Base-by-base conservation (phyloP, 139 green algal species). In the Chlamydomonas schloesseri region DNA sequence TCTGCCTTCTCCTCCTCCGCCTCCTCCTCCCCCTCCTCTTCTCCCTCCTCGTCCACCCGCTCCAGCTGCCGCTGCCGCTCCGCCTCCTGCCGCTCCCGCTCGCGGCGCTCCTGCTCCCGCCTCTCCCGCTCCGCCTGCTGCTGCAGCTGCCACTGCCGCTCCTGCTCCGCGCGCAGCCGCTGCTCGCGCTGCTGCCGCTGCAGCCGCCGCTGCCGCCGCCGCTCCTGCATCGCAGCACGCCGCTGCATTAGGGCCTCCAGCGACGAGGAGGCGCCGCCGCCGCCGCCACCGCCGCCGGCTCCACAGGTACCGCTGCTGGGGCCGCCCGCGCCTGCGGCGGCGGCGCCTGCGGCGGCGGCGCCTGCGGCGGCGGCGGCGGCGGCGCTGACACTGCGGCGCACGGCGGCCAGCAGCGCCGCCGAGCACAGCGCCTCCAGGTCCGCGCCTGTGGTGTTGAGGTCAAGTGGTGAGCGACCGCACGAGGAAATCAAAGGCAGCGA, bases 371-470 rank as follows among this genome's bases (percentile, higher is more conserved):
- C 65, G 21, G 65, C 46, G 47, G 65, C 46, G 42, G 29, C 64
- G 4, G 28, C 18, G n/a, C 34, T 57, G 42, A 31, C 46, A 21
- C 17, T 6, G 37, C 70, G 42, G 13, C 88, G 73, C 29, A 93
- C 83, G 0, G 93, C 93, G 3, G 90, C 87, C 88, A 97, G 67
- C 53, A 96, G 88, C 11, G 94, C 95, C 10, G 87, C 89, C 3
- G 90, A 88, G 68, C 89, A 92, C 4, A 98, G 91, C 2, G 93
- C 93, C 24, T 91, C 79, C 53, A 98, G 90, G 88, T 98, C 95
- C 1, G 95, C 95, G 29, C 95, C 95, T 91, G 60, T 24, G 24
- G 3, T 1, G 28, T 67, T 26, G 84, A 62, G 77, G 17, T n/a
- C n/a, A n/a, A n/a, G n/a, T n/a, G n/a, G n/a, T n/a, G n/a, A n/a